Evolutionary conservation across 495 filamentous ascomycete genomes (phyloP).

Genomic region (Talaromyces trachyspermus): DNA sequence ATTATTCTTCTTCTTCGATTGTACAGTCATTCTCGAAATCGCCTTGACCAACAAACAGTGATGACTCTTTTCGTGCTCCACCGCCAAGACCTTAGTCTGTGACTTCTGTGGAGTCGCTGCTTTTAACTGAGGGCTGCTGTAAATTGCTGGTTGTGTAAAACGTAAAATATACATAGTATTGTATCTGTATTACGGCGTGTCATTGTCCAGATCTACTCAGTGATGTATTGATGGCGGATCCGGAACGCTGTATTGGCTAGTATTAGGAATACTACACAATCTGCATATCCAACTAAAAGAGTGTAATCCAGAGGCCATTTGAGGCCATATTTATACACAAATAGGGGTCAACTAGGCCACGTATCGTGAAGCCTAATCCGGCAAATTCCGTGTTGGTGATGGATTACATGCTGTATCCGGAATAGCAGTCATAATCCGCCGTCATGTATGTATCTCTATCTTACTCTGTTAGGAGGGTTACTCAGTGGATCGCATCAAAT

Average conservation of each 20-base stretch:
- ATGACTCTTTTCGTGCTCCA: neutral
- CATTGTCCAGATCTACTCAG: neutral
- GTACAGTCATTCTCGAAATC: neutral
- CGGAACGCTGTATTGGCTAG: too few relatives aligned
- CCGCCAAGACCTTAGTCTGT: neutral
- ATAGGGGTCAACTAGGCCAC: too few relatives aligned
- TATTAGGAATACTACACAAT: too few relatives aligned
- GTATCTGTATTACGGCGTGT: neutral
- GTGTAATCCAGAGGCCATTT: too few relatives aligned
- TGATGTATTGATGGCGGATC: too few relatives aligned
- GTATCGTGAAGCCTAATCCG: too few relatives aligned
- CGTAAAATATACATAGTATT: neutral
- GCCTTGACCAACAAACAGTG: neutral
- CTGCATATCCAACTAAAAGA: too few relatives aligned
- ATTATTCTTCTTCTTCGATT: too few relatives aligned
- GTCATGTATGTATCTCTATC: conserved; percentile 5
- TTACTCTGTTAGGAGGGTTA: neutral
- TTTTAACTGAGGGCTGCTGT: neutral
- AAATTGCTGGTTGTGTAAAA: neutral
- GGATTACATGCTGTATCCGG: too few relatives aligned
- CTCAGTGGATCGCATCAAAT: neutral
- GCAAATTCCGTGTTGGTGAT: too few relatives aligned
- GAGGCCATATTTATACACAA: too few relatives aligned
- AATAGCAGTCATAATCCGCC: too few relatives aligned
- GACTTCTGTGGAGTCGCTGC: neutral